phyloP scores from a whole-genome alignment of 2,329 filamentous ascomycete species.

The Alternaria dauci region DNA sequence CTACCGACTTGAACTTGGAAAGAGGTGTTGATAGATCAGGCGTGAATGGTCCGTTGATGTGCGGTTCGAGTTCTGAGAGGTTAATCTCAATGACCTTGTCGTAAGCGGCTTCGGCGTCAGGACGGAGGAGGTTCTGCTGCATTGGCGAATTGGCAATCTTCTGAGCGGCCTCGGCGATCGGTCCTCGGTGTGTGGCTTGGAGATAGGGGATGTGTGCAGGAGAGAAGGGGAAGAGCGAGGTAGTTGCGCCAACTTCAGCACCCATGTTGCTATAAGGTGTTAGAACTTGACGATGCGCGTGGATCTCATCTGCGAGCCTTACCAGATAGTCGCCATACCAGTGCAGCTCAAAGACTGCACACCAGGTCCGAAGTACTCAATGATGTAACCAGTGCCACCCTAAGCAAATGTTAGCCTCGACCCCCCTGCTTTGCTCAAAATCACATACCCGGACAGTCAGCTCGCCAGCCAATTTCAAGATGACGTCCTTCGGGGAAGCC shows the following conservation, averaged over 20 bases:
- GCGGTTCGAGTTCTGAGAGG: conserved; percentile 87
- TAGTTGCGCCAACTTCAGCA: conserved; percentile 92
- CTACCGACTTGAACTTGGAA: conserved; percentile 85
- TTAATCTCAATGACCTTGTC: conserved; percentile 92
- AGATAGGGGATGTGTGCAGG: conserved; percentile 85
- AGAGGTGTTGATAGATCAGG: conserved; percentile 93
- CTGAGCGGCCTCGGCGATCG: conserved; percentile 73
- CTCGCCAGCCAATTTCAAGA: conserved; percentile 85
- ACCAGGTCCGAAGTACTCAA: conserved; percentile 92
- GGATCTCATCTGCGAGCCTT: background rate
- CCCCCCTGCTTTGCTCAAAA: background rate
- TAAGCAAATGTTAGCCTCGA: conserved; percentile 33
- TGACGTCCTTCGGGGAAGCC: conserved; percentile 95
- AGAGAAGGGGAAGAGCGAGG: conserved; percentile 93
- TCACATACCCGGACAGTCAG: conserved; percentile 77
- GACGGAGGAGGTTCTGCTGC: conserved; percentile 72
- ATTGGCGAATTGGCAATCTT: conserved; percentile 66
- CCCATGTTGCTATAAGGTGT: conserved; percentile 52
- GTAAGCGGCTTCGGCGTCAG: conserved; percentile 84
- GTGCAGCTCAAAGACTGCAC: conserved; percentile 89
- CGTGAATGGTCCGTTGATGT: conserved; percentile 97
- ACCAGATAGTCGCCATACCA: conserved; percentile 86
- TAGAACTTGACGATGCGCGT: conserved; percentile 4
- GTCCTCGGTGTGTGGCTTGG: conserved; percentile 77
- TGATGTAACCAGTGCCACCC: conserved; percentile 91